Evolutionary conservation across 768 basidiomycete genomes (phyloP).

Genomic region (Leccinum subgranulosum): DNA sequence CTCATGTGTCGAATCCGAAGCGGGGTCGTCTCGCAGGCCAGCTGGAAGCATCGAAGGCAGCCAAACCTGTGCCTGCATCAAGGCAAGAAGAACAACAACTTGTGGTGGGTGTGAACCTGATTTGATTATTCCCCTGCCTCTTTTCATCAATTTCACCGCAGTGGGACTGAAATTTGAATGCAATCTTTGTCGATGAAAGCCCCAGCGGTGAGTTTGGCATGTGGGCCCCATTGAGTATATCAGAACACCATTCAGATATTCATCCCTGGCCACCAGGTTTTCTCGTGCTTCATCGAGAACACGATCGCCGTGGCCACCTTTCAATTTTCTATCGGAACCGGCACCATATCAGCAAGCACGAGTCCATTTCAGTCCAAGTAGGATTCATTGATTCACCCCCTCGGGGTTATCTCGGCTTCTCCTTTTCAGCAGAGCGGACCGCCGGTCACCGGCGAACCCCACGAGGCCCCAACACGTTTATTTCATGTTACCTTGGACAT

Average conservation of each 20-base stretch:
- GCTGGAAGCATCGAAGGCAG: constrained; percentile 38
- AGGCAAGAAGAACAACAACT: constrained; percentile 37
- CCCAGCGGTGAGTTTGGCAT: constrained; percentile 23
- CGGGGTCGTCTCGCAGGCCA: constrained; percentile 42
- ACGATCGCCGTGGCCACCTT: constrained; percentile 30
- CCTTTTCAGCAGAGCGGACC: constrained; percentile 19
- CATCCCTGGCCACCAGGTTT: constrained; percentile 32
- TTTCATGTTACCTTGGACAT: constrained; percentile 27
- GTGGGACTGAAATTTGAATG: constrained; percentile 41
- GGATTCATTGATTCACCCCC: constrained; percentile 29
- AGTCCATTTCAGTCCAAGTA: constrained; percentile 20
- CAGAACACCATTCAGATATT: constrained; percentile 18
- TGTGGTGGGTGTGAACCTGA: constrained; percentile 40
- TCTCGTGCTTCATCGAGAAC: constrained; percentile 30
- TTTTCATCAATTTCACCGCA: constrained; percentile 32
- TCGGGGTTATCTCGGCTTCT: constrained; percentile 29
- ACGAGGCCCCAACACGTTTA: constrained; percentile 34
- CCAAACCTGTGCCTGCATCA: constrained; percentile 36
- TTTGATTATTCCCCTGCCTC: constrained; percentile 14
- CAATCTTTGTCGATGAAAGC: constrained; percentile 18
- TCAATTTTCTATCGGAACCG: constrained; percentile 33
- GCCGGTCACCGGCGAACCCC: constrained; percentile 23
- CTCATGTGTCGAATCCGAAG: constrained; percentile 43
- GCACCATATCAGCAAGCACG: constrained; percentile 20
- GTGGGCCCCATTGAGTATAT: constrained; percentile 15